These are phyloP conservation scores for Yarrowia sp. DNA, from an alignment of 805 yeast genomes.

Conservation along the genomic window DNA sequence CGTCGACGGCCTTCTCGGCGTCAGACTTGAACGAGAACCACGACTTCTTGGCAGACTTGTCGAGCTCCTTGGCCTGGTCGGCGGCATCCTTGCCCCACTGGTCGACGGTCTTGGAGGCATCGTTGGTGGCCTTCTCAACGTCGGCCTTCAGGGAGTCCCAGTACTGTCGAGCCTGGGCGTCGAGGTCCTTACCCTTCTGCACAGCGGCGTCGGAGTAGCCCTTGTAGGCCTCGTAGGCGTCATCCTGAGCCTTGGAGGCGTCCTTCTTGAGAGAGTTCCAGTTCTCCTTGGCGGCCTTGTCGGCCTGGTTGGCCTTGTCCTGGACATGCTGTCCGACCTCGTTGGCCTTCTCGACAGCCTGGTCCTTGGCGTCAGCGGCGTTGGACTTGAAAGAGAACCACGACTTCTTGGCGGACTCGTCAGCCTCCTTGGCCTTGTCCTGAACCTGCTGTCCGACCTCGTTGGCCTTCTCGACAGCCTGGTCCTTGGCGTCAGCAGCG, in stretches of 20 bases:
- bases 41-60: constrained; percentile 26
- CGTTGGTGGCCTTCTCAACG: constrained; percentile 9
- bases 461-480: background rate
- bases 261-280: constrained; percentile 6
- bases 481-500: background rate
- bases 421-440: background rate
- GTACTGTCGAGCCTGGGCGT: constrained; percentile 17
- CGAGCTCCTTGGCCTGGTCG: constrained; percentile 15
- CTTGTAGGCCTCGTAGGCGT: constrained; percentile 12
- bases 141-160: constrained; percentile 26
- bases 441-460: background rate
- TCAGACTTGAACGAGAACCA: constrained; percentile 24
- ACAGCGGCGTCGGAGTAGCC: constrained; percentile 19
- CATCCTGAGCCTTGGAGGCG: constrained; percentile 3
- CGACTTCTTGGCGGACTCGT: background rate
- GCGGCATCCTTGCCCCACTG: constrained; percentile 3
- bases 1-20: constrained; percentile 28
- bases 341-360: background rate
- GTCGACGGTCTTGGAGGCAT: constrained; percentile 11
- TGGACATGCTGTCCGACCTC: background rate
- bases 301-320: background rate
- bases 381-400: constrained; percentile 15
- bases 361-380: constrained; percentile 1
- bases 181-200: constrained; percentile 24
- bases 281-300: background rate